Conservation (phyloP, 129 eudicot species). For the Helianthus annuus region HanXRQr2.0-SUNRISE NC_035434.2:132975853-132976352, state of each 20-base stretch:
- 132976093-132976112: not conserved
- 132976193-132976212: no score
- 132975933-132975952: constrained; percentile 8
- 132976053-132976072: constrained; percentile 48
- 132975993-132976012: constrained; percentile 53
- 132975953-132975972: constrained; percentile 47
- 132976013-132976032: constrained; percentile 67
- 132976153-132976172: no score
- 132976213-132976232: no score
- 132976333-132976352: constrained; percentile 27
- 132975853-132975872: constrained; percentile 51
- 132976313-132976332: not conserved
- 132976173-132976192: not conserved
- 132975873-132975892: constrained; percentile 3
- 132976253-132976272: not conserved
- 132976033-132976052: constrained; percentile 87
- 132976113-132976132: no score
- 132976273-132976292: not conserved
- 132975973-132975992: constrained; percentile 74
- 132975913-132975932: constrained; percentile 6
- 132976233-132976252: not conserved
- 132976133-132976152: no score
- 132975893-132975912: not conserved
- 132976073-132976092: constrained; percentile 37
- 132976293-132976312: not conserved